Base-by-base conservation (phyloP, 1,284 basidiomycete genomes). In the Thelephora terrestris region DNA sequence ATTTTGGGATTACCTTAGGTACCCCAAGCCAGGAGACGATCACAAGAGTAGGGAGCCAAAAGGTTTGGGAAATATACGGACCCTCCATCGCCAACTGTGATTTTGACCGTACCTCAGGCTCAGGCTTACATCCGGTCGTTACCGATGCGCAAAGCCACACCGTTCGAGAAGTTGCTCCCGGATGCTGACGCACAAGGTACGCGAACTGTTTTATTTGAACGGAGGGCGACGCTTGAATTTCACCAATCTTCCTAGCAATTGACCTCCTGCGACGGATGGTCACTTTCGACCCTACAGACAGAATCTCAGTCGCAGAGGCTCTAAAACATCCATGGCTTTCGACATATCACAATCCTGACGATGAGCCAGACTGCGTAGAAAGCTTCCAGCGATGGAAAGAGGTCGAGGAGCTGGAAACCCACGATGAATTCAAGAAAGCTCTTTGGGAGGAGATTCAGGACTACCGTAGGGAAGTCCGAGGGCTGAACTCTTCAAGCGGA, bases 101-200 rank as follows among this genome's bases (percentile, higher is more conserved):
- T 3, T 3, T 17, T 42, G 10, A 23, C 10, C 17, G 39, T 32
- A 43, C 37, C 34, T 18, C 45, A 92, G 89, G 95, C 95, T 1
- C 87, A 91, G 71, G 82, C 85, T 51, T 99, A 99, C 65, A 84
- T 99, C 47, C 83, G 88, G 10, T 91, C 89, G 18, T 69, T 99
- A 39, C 91, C 93, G 0, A 70, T 75, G 57, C 81, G 81, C 64
- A 85, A 79, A 58, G 76, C 73, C 7, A 70, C 85, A 12, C 82
- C 86, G 5, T 87, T 91, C 57, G 70, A 67, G 50, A 81, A 77
- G 55, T 66, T 96, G 7, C 78, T 94, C 49, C 91, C 94, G 0
- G 68, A 79, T 5, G 91, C 89, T 7, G 94, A 97, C 62, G 66
- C 75, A 0, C 78, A 85, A 74, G 89, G 89, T 87, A 61, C 57